These are phyloP conservation scores for Cryptosporidium ubiquitum DNA, from an alignment of 169 alveolate genomes.

Conservation along the genomic window DNA sequence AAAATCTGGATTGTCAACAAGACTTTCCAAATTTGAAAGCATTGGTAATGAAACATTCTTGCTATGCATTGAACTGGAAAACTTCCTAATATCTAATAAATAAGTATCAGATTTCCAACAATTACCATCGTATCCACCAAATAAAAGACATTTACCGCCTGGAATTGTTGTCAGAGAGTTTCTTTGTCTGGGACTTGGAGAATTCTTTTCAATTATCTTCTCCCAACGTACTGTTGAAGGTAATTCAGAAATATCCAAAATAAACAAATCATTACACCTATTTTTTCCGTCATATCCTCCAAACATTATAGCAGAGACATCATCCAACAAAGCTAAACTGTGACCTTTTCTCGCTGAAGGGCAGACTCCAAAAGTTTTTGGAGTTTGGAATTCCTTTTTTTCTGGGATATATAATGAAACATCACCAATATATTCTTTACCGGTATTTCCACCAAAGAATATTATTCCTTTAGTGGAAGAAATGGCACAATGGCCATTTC, in stretches of 20 bases:
- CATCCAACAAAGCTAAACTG: slow-evolving; percentile 75
- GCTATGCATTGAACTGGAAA: slow-evolving; percentile 24
- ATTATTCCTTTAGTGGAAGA: slow-evolving; percentile 77
- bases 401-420: slow-evolving; percentile 75
- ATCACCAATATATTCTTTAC: slow-evolving; percentile 79
- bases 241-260: slow-evolving; percentile 39
- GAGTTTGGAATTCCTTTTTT: slow-evolving; percentile 77
- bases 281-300: slow-evolving; percentile 72
- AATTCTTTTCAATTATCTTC: slow-evolving; percentile 17
- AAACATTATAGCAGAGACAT: slow-evolving; percentile 27
- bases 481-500: slow-evolving; percentile 82
- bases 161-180: slow-evolving; percentile 11
- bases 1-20: slow-evolving; percentile 72
- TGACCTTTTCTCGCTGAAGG: slow-evolving; percentile 84
- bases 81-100: slow-evolving; percentile 75
- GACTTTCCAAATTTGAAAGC: slow-evolving; percentile 42
- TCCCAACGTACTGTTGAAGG: slow-evolving; percentile 53
- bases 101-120: slow-evolving; percentile 76
- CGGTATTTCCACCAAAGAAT: slow-evolving; percentile 82
- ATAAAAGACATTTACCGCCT: slow-evolving; percentile 76
- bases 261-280: slow-evolving; percentile 39
- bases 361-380: slow-evolving; percentile 75
- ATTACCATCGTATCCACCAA: slow-evolving; percentile 83
- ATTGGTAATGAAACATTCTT: slow-evolving; percentile 57
- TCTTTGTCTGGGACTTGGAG: slow-evolving; percentile 72